Percentiles rank a stretch among this genome's conserved stretches.
Conservation (phyloP, 768 basidiomycete genomes). For the Cubamyces lactineus region DNA sequence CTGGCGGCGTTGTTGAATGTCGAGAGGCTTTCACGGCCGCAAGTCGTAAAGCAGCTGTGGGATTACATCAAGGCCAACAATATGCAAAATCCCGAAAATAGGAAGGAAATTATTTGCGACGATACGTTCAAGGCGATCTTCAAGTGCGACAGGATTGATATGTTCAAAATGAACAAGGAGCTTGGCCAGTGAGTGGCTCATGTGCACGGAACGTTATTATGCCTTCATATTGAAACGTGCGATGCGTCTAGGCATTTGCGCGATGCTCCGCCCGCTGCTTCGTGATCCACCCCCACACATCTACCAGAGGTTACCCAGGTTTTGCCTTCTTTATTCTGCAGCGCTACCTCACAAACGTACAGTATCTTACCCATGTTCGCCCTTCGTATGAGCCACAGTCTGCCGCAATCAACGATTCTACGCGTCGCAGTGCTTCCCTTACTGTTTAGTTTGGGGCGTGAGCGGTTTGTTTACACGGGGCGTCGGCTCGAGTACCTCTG, state of each 20-base stretch:
- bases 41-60: slow-evolving; percentile 92
- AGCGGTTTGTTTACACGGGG: neutral
- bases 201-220: too few species aligned
- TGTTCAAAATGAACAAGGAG: slow-evolving; percentile 96
- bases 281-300: neutral
- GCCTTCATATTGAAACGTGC: too few species aligned
- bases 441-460: neutral
- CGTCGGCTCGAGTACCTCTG: slow-evolving; percentile 4
- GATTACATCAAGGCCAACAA: slow-evolving; percentile 80
- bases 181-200: slow-evolving; percentile 63
- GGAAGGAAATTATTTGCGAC: slow-evolving; percentile 86
- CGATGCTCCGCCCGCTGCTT: slow-evolving; percentile 13
- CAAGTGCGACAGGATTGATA: slow-evolving; percentile 79
- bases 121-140: slow-evolving; percentile 72
- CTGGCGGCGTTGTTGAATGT: slow-evolving; percentile 70
- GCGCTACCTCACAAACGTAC: neutral
- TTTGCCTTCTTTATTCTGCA: neutral
- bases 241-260: slow-evolving; percentile 24
- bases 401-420: too few species aligned
- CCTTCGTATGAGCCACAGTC: neutral
- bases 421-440: neutral
- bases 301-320: neutral
- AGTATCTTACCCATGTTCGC: neutral
- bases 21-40: slow-evolving; percentile 78
- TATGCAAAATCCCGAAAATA: slow-evolving; percentile 85